A percentile compares a stretch with the other conserved stretches of the same genome.
Conservation (phyloP, 768 basidiomycete species). For the Xerocomus potaroensis region DNA sequence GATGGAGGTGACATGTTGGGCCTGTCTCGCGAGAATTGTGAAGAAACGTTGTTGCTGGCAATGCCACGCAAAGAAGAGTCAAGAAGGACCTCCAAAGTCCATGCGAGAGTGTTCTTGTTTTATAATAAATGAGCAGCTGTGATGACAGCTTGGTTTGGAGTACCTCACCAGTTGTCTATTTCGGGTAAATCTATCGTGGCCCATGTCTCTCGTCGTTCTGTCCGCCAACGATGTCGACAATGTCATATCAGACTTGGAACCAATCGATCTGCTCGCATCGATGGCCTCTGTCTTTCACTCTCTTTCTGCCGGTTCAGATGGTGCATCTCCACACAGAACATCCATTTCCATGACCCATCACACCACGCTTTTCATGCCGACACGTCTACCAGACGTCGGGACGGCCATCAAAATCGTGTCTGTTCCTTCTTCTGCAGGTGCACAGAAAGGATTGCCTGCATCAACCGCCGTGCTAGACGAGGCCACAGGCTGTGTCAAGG, state of each 20-base stretch:
- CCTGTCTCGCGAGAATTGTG: neutral
- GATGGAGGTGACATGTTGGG: no score
- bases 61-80: neutral
- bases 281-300: constrained; percentile 58
- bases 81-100: neutral
- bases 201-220: constrained; percentile 55
- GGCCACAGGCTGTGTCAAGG: constrained; percentile 59
- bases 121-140: no score
- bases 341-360: constrained; percentile 50
- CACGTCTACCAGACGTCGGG: constrained; percentile 48
- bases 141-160: no score
- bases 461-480: constrained; percentile 78
- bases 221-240: constrained; percentile 53
- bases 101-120: no score
- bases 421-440: constrained; percentile 47
- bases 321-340: constrained; percentile 52
- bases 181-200: neutral
- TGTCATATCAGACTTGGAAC: constrained; percentile 42
- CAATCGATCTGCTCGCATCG: constrained; percentile 44
- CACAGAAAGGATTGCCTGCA: constrained; percentile 61
- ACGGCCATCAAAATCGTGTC: constrained; percentile 81
- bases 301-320: constrained; percentile 34
- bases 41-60: neutral
- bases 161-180: neutral
- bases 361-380: constrained; percentile 80